Base-by-base conservation (phyloP, 345 rosid genomes). In the Linum trigynum region DNA sequence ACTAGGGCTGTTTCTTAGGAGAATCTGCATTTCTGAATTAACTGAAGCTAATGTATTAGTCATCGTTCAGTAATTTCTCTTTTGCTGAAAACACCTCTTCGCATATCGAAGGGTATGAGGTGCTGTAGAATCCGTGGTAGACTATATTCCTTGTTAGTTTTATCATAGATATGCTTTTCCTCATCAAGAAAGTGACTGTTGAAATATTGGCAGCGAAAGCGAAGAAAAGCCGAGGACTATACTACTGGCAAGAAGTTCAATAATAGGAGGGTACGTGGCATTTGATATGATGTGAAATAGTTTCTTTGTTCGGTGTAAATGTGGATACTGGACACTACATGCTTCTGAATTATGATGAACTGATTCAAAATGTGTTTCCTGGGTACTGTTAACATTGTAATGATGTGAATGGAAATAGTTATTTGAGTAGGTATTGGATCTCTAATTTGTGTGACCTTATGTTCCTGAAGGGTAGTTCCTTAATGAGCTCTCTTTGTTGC, bases 201-300 rank as follows among this genome's bases (percentile, higher is more conserved):
- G 59, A 42, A 70, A 65, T 63, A 39, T 77, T 67, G 41, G 42
- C 83, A 90, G 99, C 84, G 92, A 78, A 94, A 94, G 75, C 80
- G 96, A 74, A 84, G 95, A 77, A 92, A 89, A 83, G 72, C 84
- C 61, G 92, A 89, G 59, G 96, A 92, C 51, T 69, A 76, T 53
- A 72, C 65, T 41, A n/a, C 65, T 57, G 96, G 87, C 35, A 90
- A 76, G 81, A 88, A 84, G 76, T 61, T 71, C 65, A 77, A 67
- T 80, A 73, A 61, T 65, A 80, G 82, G 77, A 88, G 86, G 99
- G 99, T 90, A 80, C 59, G 77, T 55, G 72, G 5, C 58, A 43
- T 17, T 7, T 15, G 48, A 51, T 57, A 12, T 48, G 7, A 48
- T 15, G 14, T 48, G 3, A 48, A 48, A 7, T 15, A 48, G 5